phyloP scores from a whole-genome alignment of 2,329 filamentous ascomycete species.

The Aspergillus viridinutans region DNA sequence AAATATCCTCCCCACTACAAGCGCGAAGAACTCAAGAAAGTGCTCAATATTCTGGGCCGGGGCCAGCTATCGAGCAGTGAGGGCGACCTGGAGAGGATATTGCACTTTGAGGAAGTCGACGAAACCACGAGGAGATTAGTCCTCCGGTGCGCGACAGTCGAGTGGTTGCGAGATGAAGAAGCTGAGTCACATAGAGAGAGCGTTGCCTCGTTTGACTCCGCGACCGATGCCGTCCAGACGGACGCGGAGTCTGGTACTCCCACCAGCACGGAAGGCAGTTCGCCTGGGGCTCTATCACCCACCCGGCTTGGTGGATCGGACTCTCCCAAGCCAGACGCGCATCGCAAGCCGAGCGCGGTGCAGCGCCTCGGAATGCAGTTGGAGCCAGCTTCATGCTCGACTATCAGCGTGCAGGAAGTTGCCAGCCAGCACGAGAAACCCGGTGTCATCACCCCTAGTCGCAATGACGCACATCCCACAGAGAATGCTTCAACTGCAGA shows the following conservation, averaged over 20 bases:
- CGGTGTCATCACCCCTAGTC: slow-evolving; percentile 74
- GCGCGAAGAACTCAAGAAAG: slow-evolving; percentile 71
- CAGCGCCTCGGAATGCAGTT: slow-evolving; percentile 64
- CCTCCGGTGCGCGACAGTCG: slow-evolving; percentile 42
- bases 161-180: slow-evolving; percentile 41
- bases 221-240: slow-evolving; percentile 6
- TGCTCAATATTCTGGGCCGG: slow-evolving; percentile 68
- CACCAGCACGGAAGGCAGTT: slow-evolving; percentile 26
- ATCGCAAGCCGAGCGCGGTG: slow-evolving; percentile 20
- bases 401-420: slow-evolving; percentile 71
- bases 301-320: slow-evolving; percentile 27
- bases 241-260: slow-evolving; percentile 19
- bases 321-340: slow-evolving; percentile 25
- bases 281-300: slow-evolving; percentile 47
- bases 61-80: slow-evolving; percentile 63
- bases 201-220: slow-evolving; percentile 8
- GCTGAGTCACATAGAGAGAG: slow-evolving; percentile 9
- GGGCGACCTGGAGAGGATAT: slow-evolving; percentile 41
- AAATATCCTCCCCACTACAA: slow-evolving; percentile 87
- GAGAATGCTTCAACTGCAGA: slow-evolving; percentile 18
- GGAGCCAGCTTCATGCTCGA: slow-evolving; percentile 64
- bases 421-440: slow-evolving; percentile 78
- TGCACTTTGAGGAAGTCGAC: slow-evolving; percentile 48
- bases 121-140: slow-evolving; percentile 48
- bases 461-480: slow-evolving; percentile 37